phyloP scores from a whole-genome alignment of 441 rosid genomes.

The Raphanus hybrid region DNA sequence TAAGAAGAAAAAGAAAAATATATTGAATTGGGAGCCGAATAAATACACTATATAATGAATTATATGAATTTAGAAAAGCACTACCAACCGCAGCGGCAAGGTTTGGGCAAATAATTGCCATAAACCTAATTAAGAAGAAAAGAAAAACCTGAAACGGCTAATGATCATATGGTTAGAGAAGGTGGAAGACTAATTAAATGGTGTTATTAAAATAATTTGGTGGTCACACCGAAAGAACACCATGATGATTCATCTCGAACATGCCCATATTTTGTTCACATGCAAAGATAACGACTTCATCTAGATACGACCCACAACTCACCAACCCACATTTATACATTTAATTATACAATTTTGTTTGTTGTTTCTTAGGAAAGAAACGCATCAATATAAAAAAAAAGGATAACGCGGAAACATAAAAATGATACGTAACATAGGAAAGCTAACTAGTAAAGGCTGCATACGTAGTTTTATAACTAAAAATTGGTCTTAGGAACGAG shows the following conservation, averaged over 20 bases:
- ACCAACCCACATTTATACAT: conserved; percentile 31
- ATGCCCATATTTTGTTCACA: conserved; percentile 44
- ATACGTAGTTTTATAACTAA: neutral
- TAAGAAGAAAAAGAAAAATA: neutral
- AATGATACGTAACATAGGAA: conserved; percentile 8
- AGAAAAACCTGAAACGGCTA: conserved; percentile 22
- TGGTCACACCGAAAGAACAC: conserved; percentile 29
- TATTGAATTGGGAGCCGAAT: conserved; percentile 32
- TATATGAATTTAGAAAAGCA: conserved; percentile 8
- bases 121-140: neutral
- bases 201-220: conserved; percentile 19
- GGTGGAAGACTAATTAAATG: conserved; percentile 3
- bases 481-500: neutral
- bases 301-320: conserved; percentile 40
- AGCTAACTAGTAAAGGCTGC: conserved; percentile 11
- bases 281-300: conserved; percentile 36
- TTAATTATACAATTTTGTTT: neutral
- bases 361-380: conserved; percentile 8
- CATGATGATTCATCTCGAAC: conserved; percentile 39
- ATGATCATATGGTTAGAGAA: conserved; percentile 20
- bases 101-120: conserved; percentile 19
- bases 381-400: neutral
- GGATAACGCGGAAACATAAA: conserved; percentile 32
- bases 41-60: neutral
- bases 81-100: conserved; percentile 29